Percentiles rank a stretch among this genome's conserved stretches.
These are phyloP conservation scores for Scopulariopsis brevicaulis DNA, from an alignment of 2,329 filamentous ascomycete genomes.

Conservation along the genomic window DNA sequence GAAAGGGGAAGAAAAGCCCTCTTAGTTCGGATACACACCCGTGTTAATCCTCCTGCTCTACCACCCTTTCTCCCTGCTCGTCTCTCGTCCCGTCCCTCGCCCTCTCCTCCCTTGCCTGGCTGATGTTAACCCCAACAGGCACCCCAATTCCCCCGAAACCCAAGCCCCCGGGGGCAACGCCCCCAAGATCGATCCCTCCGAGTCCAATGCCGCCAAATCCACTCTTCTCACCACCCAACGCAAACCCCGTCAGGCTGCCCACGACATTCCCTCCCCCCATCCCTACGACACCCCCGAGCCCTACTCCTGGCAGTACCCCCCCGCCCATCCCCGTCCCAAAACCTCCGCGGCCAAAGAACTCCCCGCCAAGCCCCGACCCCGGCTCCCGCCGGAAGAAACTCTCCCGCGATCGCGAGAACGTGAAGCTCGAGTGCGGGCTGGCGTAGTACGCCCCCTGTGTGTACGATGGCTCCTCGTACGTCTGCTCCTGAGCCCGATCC, in stretches of 20 bases:
- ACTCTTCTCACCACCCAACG: background rate
- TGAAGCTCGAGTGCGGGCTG: background rate
- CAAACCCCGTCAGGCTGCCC: background rate
- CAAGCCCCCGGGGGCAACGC: background rate
- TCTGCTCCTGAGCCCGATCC: background rate
- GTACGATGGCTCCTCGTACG: background rate
- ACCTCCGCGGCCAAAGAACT: background rate
- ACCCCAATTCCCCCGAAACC: background rate
- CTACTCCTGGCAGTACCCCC: background rate
- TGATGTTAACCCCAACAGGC: background rate
- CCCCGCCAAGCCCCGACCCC: background rate
- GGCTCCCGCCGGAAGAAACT: conserved; percentile 2
- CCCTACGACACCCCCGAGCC: background rate
- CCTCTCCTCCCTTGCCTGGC: background rate
- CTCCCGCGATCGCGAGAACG: background rate
- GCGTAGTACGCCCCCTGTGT: background rate
- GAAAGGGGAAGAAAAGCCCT: too few relatives aligned
- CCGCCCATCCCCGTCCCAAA: background rate
- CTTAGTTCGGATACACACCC: too few relatives aligned
- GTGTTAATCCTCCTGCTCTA: too few relatives aligned
- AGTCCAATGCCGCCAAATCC: background rate
- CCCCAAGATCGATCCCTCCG: background rate
- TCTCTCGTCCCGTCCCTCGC: background rate
- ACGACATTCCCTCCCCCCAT: background rate
- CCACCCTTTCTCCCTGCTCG: background rate